Evolutionary conservation across 2,329 filamentous ascomycete genomes (phyloP), one percentile per base, ranked within the genome.

Genomic region (Colletotrichum salicis): DNA sequence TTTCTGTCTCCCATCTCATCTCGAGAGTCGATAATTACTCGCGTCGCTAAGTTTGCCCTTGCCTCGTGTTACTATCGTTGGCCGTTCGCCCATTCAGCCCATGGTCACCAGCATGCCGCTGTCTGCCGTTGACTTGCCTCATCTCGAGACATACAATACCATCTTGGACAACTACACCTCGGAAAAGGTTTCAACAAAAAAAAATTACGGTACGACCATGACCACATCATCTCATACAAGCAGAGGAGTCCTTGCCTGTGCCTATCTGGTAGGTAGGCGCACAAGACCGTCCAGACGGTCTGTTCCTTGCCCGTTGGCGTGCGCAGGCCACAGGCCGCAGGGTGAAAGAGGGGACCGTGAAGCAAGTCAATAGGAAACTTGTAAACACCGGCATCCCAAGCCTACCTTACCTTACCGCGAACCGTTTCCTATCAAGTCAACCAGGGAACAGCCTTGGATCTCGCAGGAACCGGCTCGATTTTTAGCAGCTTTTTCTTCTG

Each of bases 71-170:
- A 57, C 68, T 57, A 15, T 60, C 59, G 62, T 61, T 31, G 45
- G 29, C 48, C 37, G 51, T 58, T 58, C 37, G 15, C 31, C 52
- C 19, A 22, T 48, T 69, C 63, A 67, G 56, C 67, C 62, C 63
- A 67, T 67, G 67, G 56, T 24, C 58, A 63, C 62, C 64, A 45
- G 52, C 64, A 68, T 63, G 11, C 52, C 41, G 41, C 45, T 24
- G 12, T 45, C 27, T 29, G 19, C 63, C 22, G 41, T 55, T 54
- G 51, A 69, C 48, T 48, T 61, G 63, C 67, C 48, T 57, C 57
- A 41, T 70, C 48, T 57, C 56, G 52, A 65, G 55, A 66, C 55
- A 66, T 33, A 33, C 55, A 29, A 29, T n/a, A 19, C 41, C n/a
- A 55, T 55, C 52, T 55, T 55, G 52, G 52, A 27, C 41, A 4